Evolutionary conservation across 805 yeast species (phyloP).

Genomic region (Wickerhamomyces sydowiorum): DNA sequence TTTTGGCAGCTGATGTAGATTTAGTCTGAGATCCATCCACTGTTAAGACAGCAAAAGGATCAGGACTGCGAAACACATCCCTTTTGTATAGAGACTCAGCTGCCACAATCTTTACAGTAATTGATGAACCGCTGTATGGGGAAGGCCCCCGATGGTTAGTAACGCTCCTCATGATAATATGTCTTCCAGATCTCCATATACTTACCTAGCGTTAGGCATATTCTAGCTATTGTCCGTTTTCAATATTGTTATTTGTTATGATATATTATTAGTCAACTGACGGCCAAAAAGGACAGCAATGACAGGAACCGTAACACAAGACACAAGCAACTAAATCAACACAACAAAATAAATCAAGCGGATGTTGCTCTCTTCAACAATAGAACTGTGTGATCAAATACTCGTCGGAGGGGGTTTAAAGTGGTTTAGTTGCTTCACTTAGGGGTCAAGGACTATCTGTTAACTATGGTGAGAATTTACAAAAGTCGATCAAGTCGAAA

Average conservation of each 20-base stretch:
- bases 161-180: neutral
- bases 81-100: conserved; percentile 95
- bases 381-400: no score
- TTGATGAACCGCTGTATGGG: conserved; percentile 13
- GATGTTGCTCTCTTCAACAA: no score
- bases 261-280: no score
- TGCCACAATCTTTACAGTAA: conserved; percentile 72
- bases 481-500: neutral
- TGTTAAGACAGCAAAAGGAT: conserved; percentile 95
- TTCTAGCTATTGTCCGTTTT: neutral
- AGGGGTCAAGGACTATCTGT: neutral
- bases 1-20: conserved; percentile 88
- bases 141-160: conserved; percentile 7
- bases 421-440: neutral
- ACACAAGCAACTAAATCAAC: neutral
- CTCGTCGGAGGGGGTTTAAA: neutral
- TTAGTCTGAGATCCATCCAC: conserved; percentile 97
- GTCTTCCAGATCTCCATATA: neutral
- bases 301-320: neutral
- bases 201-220: neutral
- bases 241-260: no score
- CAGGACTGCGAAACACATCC: conserved; percentile 93
- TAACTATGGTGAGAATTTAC: neutral
- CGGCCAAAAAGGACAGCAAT: neutral
- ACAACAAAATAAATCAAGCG: neutral